phyloP scores from a whole-genome alignment of 2,329 filamentous ascomycete species.

The Hymenoscyphus fructigenus region DNA sequence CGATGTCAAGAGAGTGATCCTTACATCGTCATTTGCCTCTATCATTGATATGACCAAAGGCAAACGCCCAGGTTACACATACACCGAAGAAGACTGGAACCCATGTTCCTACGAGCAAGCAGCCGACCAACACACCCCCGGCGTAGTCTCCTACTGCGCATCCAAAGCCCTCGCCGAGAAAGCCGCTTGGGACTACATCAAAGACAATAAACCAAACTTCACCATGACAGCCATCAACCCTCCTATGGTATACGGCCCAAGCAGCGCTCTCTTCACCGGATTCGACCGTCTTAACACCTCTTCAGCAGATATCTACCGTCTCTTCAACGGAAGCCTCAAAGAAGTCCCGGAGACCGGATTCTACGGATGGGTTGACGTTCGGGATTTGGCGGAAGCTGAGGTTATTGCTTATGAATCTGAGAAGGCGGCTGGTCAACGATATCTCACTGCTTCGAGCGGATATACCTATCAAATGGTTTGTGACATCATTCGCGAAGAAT shows the following conservation, averaged over 20 bases:
- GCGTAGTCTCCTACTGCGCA: constrained; percentile 32
- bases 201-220: constrained; percentile 53
- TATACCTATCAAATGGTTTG: constrained; percentile 61
- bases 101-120: constrained; percentile 49
- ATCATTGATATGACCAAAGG: constrained; percentile 56
- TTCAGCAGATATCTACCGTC: constrained; percentile 64
- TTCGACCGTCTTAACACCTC: constrained; percentile 67
- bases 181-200: constrained; percentile 61
- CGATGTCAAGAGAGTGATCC: constrained; percentile 41
- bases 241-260: constrained; percentile 60
- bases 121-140: constrained; percentile 16
- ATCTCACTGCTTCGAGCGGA: constrained; percentile 57
- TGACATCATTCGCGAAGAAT: constrained; percentile 52
- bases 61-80: constrained; percentile 45
- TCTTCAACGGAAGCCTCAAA: constrained; percentile 60
- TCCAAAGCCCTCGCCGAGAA: constrained; percentile 65
- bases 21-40: constrained; percentile 64
- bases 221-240: constrained; percentile 59
- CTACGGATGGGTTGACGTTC: constrained; percentile 54
- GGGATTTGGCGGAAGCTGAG: constrained; percentile 61
- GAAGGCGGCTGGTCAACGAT: constrained; percentile 58
- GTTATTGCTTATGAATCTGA: constrained; percentile 54
- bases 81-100: constrained; percentile 55
- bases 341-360: constrained; percentile 50
- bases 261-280: constrained; percentile 58